Percentiles rank a stretch among this genome's conserved stretches.
Evolutionary conservation across 768 basidiomycete species (phyloP).

Genomic region (Dendrothele bispora): DNA sequence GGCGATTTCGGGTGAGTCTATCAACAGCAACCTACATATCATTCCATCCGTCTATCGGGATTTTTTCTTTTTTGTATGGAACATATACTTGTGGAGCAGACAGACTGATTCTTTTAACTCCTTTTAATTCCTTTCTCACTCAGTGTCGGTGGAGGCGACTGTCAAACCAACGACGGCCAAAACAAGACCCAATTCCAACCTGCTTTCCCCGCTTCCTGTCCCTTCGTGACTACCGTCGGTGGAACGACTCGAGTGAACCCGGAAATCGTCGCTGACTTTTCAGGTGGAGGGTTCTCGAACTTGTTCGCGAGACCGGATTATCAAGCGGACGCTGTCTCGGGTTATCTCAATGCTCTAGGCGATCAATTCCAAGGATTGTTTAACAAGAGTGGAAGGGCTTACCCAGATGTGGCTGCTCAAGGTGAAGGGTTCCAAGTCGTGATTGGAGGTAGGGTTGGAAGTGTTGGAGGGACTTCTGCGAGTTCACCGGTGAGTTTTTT

Average conservation of each 20-base stretch:
- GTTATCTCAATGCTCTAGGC: conserved; percentile 24
- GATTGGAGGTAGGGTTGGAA: conserved; percentile 8
- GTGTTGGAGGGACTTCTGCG: not conserved
- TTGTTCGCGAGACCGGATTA: conserved; percentile 38
- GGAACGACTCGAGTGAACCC: conserved; percentile 13
- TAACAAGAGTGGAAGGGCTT: conserved; percentile 25
- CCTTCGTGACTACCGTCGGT: conserved; percentile 16
- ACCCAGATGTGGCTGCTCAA: conserved; percentile 33
- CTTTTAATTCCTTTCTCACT: too few species aligned
- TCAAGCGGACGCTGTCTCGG: conserved; percentile 31
- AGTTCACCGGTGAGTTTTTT: too few species aligned
- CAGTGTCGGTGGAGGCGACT: conserved; percentile 34
- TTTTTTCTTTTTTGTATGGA: not conserved
- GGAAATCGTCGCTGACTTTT: conserved; percentile 15
- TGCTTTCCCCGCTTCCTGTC: not conserved
- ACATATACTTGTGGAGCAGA: conserved; percentile 28
- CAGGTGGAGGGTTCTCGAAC: conserved; percentile 44
- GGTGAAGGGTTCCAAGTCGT: conserved; percentile 21
- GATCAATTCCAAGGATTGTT: conserved; percentile 24
- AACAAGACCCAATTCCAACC: conserved; percentile 9
- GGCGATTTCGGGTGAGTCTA: conserved; percentile 41
- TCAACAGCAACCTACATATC: too few species aligned
- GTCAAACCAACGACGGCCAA: conserved; percentile 18
- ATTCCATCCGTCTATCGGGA: too few species aligned
- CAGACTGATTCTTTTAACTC: too few species aligned